Percentiles rank a stretch among this genome's conserved stretches.
These are phyloP conservation scores for Beta corolliflora DNA, from an alignment of 179 eudicot genomes.

Conservation along the genomic window DNA sequence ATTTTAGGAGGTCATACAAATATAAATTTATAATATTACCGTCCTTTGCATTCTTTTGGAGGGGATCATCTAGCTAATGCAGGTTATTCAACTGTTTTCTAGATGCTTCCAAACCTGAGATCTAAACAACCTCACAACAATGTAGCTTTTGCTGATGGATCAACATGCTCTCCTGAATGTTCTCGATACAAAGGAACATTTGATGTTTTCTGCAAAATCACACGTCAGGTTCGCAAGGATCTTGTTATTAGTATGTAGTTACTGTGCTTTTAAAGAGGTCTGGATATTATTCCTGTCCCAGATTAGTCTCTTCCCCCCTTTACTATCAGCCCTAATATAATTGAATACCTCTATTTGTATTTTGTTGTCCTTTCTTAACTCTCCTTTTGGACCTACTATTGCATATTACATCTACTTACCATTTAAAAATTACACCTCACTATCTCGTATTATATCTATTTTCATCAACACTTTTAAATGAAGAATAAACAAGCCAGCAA, in stretches of 20 bases:
- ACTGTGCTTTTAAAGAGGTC: neutral
- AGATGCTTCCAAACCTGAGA: slow-evolving; percentile 65
- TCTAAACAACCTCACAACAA: slow-evolving; percentile 42
- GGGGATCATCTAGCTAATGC: slow-evolving; percentile 18
- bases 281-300: neutral
- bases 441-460: too few relatives aligned
- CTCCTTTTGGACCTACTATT: too few relatives aligned
- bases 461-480: too few relatives aligned
- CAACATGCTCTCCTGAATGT: slow-evolving; percentile 48
- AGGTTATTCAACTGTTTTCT: slow-evolving; percentile 21
- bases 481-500: too few relatives aligned
- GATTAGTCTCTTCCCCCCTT: too few relatives aligned
- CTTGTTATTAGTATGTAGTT: neutral
- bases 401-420: too few relatives aligned
- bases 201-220: slow-evolving; percentile 72
- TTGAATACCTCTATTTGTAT: too few relatives aligned
- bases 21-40: neutral
- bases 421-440: too few relatives aligned
- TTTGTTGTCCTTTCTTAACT: too few relatives aligned
- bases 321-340: too few relatives aligned
- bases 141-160: slow-evolving; percentile 43
- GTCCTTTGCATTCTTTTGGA: neutral
- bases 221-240: slow-evolving; percentile 61
- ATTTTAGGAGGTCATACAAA: neutral
- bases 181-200: slow-evolving; percentile 72